Evolutionary conservation across 495 filamentous ascomycete species (phyloP).

Genomic region (Neurospora cerealis): DNA sequence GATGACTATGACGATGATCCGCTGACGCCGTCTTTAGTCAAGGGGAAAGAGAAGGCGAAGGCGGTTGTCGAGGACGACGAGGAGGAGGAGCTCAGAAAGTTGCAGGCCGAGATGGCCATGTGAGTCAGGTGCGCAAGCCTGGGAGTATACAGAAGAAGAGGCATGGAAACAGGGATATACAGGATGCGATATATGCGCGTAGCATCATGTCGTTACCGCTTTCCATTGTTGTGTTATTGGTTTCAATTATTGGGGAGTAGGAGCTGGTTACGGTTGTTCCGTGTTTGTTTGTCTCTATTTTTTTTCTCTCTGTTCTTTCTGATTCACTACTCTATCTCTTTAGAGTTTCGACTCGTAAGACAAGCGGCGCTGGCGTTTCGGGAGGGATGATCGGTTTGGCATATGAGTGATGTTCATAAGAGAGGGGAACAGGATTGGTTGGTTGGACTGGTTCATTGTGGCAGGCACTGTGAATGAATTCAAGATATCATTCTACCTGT

Average conservation of each 20-base stretch:
- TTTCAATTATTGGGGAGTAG: neutral
- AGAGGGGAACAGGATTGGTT: neutral
- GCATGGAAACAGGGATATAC: conserved; percentile 1
- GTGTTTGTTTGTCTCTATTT: neutral
- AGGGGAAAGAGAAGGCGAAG: conserved; percentile 44
- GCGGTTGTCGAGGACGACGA: conserved; percentile 79
- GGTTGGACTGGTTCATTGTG: neutral
- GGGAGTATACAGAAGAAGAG: conserved; percentile 1
- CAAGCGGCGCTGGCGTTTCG: neutral
- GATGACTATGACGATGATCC: neutral
- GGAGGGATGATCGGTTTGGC: neutral
- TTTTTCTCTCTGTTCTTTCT: neutral
- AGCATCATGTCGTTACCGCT: neutral
- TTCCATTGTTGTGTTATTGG: neutral
- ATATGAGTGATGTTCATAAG: neutral
- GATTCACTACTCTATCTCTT: neutral
- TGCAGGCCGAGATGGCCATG: conserved; percentile 98
- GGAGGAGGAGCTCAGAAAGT: conserved; percentile 84
- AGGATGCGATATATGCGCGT: neutral
- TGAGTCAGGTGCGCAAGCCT: conserved; percentile 18
- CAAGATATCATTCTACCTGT: neutral
- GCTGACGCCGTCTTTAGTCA: conserved; percentile 37
- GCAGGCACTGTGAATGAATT: neutral
- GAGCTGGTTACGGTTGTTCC: neutral
- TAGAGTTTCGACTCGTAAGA: neutral